Base-by-base conservation (phyloP, 768 basidiomycete species). In the Gloeophyllum trabeum region DNA sequence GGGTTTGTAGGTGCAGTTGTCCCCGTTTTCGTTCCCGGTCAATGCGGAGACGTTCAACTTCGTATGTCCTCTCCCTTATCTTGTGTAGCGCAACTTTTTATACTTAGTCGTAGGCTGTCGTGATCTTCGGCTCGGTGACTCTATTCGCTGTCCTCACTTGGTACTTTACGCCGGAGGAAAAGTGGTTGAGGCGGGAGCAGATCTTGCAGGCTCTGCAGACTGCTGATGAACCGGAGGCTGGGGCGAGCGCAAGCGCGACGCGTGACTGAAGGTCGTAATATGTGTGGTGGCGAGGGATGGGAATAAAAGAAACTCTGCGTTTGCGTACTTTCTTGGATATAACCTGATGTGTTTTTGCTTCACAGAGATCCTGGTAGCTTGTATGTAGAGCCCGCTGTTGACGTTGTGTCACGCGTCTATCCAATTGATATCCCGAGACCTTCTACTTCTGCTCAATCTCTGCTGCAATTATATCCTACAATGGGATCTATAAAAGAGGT, bases 21-120 rank as follows among this genome's bases (percentile, higher is more conserved):
- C 90, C 20, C 91, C 91, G 1, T 93, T 90, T 67, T 75, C 67
- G 58, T 94, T 87, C 67, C 91, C 91, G 1, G 81, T 88, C 22
- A 76, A 67, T 6, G 70, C 81, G 0, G 59, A 73, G 45, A 81
- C 71, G 1, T 89, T 93, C 68, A 94, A 94, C 60, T 93, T 88
- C 53, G 87, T 88, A 46, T 61, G 82, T 70, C 2, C 4, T 34
- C 4, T 28, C 39, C 16, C 16, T 35, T 37, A 24, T 1, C 22
- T 12, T 21, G 34, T 5, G 3, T 21, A 16, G 44, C 6, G n/a
- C 26, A 40, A 30, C 25, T 32, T 10, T 24, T 2, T 24, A 35
- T 2, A 44, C 13, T 12, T 4, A n/a, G 28, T 10, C 10, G 24
- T 35, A 87, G 84, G 79, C 85, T 5, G 63, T 67, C 39, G 84